Conservation (phyloP, 2,329 filamentous ascomycete species). For the Colletotrichum magnum region DNA sequence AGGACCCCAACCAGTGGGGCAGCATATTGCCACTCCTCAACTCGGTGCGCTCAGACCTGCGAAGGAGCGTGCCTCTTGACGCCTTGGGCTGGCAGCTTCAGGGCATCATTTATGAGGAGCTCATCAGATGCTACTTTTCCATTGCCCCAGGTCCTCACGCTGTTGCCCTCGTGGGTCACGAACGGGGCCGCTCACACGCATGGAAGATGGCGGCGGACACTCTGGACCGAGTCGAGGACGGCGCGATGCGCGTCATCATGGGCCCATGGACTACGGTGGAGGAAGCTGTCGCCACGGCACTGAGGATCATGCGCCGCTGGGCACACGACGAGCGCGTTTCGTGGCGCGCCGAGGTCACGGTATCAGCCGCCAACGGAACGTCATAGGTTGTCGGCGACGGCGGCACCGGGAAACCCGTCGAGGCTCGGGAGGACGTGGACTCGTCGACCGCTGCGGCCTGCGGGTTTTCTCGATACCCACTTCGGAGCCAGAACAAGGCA, state of each 20-base stretch:
- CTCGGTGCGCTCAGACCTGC: conserved; percentile 57
- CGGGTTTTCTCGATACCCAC: background rate
- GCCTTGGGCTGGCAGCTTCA: conserved; percentile 61
- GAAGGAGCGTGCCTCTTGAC: conserved; percentile 52
- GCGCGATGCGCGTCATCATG: conserved; percentile 46
- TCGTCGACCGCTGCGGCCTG: conserved; percentile 6
- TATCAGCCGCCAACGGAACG: conserved; percentile 33
- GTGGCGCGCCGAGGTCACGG: conserved; percentile 58
- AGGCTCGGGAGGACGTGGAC: conserved; percentile 3
- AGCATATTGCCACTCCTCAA: conserved; percentile 61
- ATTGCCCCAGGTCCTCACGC: conserved; percentile 44
- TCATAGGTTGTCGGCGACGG: conserved; percentile 23
- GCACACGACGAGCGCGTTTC: conserved; percentile 60
- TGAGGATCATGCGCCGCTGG: conserved; percentile 60
- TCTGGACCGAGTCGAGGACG: conserved; percentile 47
- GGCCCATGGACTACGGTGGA: conserved; percentile 62
- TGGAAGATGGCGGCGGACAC: conserved; percentile 51
- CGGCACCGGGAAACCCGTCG: background rate
- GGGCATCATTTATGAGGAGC: conserved; percentile 60
- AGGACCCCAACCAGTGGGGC: conserved; percentile 59
- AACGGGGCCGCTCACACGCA: conserved; percentile 46
- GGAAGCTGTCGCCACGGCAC: conserved; percentile 55
- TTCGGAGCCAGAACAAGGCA: background rate
- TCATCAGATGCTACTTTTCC: conserved; percentile 55
- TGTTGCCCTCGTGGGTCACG: conserved; percentile 44